Percentiles rank a stretch among this genome's conserved stretches.
These are phyloP conservation scores for Penicillium aurantiogriseum DNA, from an alignment of 2,329 filamentous ascomycete species.

Conservation along the genomic window DNA sequence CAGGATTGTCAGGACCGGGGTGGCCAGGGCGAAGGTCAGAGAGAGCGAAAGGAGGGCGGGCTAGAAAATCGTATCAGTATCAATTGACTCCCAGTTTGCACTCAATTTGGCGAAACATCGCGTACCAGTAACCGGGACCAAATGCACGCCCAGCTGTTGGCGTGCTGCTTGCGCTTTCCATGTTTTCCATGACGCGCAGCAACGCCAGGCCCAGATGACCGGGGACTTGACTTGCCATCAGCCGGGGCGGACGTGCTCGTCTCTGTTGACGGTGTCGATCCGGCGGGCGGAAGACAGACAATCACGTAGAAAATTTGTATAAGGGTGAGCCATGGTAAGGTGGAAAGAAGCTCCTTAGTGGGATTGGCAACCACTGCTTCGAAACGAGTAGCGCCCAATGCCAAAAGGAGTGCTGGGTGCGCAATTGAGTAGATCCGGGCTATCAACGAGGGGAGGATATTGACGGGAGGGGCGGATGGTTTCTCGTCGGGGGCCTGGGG, in stretches of 20 bases:
- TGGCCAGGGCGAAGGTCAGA: conserved; percentile 50
- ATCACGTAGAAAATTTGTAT: conserved; percentile 62
- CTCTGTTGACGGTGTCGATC: conserved; percentile 30
- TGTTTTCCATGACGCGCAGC: conserved; percentile 21
- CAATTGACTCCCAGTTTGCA: not conserved
- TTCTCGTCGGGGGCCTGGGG: conserved; percentile 23
- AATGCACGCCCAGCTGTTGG: conserved; percentile 16
- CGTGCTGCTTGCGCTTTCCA: conserved; percentile 23
- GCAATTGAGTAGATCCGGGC: conserved; percentile 60
- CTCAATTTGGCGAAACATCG: not conserved
- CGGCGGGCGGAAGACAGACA: conserved; percentile 58
- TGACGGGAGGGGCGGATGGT: conserved; percentile 42
- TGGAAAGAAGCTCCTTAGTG: conserved; percentile 58
- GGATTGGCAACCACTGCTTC: conserved; percentile 67
- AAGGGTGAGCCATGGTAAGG: conserved; percentile 61
- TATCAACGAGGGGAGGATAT: conserved; percentile 48
- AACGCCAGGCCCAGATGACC: conserved; percentile 9
- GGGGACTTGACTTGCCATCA: conserved; percentile 15
- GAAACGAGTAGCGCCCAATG: conserved; percentile 64
- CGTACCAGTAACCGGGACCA: conserved; percentile 31
- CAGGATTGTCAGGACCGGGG: conserved; percentile 58
- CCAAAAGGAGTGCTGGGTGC: conserved; percentile 67
- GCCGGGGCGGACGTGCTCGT: not conserved
- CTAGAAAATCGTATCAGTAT: conserved; percentile 42
- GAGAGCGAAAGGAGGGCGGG: conserved; percentile 69